Evolutionary conservation across 768 basidiomycete genomes (phyloP).

Genomic region (Phlegmacium glaucopus): DNA sequence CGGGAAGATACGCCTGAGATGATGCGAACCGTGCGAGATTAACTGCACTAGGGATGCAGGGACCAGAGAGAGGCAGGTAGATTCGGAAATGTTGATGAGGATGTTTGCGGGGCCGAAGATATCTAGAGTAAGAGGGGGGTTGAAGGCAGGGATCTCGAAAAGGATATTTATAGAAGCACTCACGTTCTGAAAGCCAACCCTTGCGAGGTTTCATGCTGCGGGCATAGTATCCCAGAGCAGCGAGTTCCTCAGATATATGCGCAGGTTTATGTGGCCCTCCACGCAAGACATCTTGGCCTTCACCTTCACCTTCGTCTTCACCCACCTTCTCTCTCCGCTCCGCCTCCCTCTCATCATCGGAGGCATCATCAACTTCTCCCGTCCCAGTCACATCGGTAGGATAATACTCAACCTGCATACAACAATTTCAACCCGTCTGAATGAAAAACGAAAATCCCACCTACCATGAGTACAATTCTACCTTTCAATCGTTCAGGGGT

Average conservation of each 20-base stretch:
- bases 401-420: slow-evolving; percentile 55
- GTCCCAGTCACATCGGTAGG: slow-evolving; percentile 25
- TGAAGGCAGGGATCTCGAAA: neutral
- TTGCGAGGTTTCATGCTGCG: slow-evolving; percentile 59
- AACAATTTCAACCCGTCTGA: neutral
- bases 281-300: slow-evolving; percentile 8
- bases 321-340: no score
- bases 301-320: slow-evolving; percentile 13
- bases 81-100: slow-evolving; percentile 62
- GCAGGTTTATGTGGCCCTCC: slow-evolving; percentile 14
- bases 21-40: slow-evolving; percentile 36
- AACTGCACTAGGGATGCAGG: slow-evolving; percentile 33
- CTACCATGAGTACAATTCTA: slow-evolving; percentile 57
- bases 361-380: slow-evolving; percentile 16
- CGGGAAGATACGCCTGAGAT: slow-evolving; percentile 57
- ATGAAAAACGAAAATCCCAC: slow-evolving; percentile 6
- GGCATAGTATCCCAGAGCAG: slow-evolving; percentile 55
- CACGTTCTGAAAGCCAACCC: slow-evolving; percentile 45
- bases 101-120: slow-evolving; percentile 43
- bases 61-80: slow-evolving; percentile 36
- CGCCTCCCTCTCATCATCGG: no score
- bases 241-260: slow-evolving; percentile 48
- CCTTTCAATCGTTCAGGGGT: slow-evolving; percentile 48
- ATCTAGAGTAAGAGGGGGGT: slow-evolving; percentile 19
- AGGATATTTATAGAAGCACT: slow-evolving; percentile 3